phyloP scores from a whole-genome alignment of 1,139 yeast species.

The Taiozyma onychis region DNA sequence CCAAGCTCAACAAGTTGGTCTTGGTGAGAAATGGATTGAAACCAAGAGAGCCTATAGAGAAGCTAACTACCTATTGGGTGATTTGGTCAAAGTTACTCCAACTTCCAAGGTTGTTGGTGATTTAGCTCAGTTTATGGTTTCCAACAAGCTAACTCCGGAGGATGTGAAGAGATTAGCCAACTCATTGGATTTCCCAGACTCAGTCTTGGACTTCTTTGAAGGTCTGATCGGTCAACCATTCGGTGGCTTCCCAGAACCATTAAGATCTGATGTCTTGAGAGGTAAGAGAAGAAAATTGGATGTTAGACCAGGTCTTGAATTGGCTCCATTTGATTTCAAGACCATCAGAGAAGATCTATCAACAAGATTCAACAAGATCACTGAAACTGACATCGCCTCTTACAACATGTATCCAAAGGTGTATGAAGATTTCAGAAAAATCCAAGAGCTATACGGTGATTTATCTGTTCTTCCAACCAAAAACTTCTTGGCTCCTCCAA shows the following conservation, averaged over 20 bases:
- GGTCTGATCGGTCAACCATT: constrained; percentile 99
- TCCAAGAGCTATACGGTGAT: constrained; percentile 79
- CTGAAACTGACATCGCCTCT: constrained; percentile 88
- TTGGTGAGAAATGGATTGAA: constrained; percentile 93
- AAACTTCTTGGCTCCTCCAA: constrained; percentile 81
- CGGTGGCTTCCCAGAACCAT: constrained; percentile 99
- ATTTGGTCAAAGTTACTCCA: constrained; percentile 96
- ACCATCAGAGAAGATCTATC: constrained; percentile 66
- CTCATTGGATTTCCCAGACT: constrained; percentile 95
- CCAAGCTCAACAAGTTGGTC: constrained; percentile 98
- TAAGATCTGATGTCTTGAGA: constrained; percentile 81
- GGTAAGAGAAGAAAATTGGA: constrained; percentile 88
- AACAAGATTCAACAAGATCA: constrained; percentile 57
- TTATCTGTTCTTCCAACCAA: constrained; percentile 90
- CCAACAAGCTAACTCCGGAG: constrained; percentile 79
- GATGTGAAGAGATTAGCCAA: constrained; percentile 85
- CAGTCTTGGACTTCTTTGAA: constrained; percentile 96
- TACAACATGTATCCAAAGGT: constrained; percentile 98
- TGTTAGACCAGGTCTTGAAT: constrained; percentile 84
- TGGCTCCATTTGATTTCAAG: constrained; percentile 76
- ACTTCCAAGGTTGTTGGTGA: constrained; percentile 99
- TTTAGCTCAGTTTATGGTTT: constrained; percentile 97
- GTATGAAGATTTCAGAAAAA: constrained; percentile 77
- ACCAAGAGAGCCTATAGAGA: constrained; percentile 90
- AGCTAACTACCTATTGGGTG: constrained; percentile 89